Conservation (phyloP, 352 stramenopile species). For the Phytophthora vignae region DNA sequence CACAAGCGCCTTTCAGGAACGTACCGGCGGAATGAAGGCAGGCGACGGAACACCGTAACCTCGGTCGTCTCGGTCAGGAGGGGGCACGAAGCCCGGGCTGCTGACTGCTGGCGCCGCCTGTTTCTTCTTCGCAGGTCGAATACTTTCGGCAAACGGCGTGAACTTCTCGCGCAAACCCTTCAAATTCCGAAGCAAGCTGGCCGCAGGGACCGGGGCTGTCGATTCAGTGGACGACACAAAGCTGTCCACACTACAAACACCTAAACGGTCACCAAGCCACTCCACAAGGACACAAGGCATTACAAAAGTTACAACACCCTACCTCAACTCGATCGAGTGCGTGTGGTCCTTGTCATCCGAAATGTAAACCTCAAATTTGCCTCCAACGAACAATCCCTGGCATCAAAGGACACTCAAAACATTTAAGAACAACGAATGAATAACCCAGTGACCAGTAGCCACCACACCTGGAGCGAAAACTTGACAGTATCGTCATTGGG, state of each 20-base stretch:
- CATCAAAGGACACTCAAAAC: too few species aligned
- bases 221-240: slow-evolving; percentile 40
- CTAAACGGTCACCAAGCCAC: not conserved
- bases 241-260: slow-evolving; percentile 40
- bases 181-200: slow-evolving; percentile 61
- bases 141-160: slow-evolving; percentile 62
- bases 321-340: slow-evolving; percentile 82
- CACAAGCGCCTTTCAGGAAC: not conserved
- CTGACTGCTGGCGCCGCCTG: slow-evolving; percentile 3
- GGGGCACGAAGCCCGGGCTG: slow-evolving; percentile 21
- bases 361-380: slow-evolving; percentile 84
- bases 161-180: slow-evolving; percentile 55
- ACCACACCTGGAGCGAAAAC: slow-evolving; percentile 49
- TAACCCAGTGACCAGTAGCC: too few species aligned
- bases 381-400: slow-evolving; percentile 77
- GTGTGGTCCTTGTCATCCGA: slow-evolving; percentile 71
- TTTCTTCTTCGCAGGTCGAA: slow-evolving; percentile 55
- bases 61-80: slow-evolving; percentile 24
- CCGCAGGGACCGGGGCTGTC: slow-evolving; percentile 38
- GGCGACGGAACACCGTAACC: slow-evolving; percentile 27
- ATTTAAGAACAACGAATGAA: too few species aligned
- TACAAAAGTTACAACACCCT: not conserved
- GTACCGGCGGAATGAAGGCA: slow-evolving; percentile 49
- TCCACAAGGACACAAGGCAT: not conserved
- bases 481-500: slow-evolving; percentile 53